Evolutionary conservation across 371 early-diverging fungal genomes (phyloP), one percentile per base, ranked within the genome.

Genomic region (Mucor plumbeus): DNA sequence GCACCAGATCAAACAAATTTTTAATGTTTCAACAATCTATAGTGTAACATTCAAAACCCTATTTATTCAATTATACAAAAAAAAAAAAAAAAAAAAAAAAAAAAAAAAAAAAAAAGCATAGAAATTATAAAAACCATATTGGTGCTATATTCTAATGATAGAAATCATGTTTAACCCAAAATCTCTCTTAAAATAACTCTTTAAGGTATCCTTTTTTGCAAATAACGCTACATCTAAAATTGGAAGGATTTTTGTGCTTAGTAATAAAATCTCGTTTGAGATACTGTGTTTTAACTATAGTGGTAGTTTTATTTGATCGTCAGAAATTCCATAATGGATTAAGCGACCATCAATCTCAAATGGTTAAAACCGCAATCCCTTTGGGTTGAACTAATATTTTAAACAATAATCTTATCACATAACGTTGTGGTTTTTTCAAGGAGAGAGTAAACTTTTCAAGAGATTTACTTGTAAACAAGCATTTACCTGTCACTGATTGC

Each of bases 401-500:
- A 26, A 26, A 26, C 26, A 26, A 1, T 26, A 26, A 26, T 26
- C 26, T 26, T 1, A 26, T 26, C 26, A 26, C 3, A 26, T 26
- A 26, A 26, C 3, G 3, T 26, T 26, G 26, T 1, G 26, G 3
- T 26, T 26, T 26, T 26, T 26, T 26, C 26, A 50, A 50, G 26
- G 26, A 26, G 19, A 19, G 4, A 21, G 1, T 50, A 4, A 9
- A 50, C 0, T 8, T 5, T 0, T 9, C 10, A 13, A 21, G 50
- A 13, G 11, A 4, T 50, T 50, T 11, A 8, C 26, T 21, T 26
- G 1, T 9, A 21, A 50, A 21, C 50, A 21, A 7, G 8, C 50
- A 44, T 44, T 44, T 44, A n/a, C 44, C 44, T 50, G 50, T 50
- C 50, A 50, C 50, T 50, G 50, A 50, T 21, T 10, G 26, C 38